These are phyloP conservation scores for Corylus americana DNA, from an alignment of 306 rosid species.

Conservation along the genomic window DNA sequence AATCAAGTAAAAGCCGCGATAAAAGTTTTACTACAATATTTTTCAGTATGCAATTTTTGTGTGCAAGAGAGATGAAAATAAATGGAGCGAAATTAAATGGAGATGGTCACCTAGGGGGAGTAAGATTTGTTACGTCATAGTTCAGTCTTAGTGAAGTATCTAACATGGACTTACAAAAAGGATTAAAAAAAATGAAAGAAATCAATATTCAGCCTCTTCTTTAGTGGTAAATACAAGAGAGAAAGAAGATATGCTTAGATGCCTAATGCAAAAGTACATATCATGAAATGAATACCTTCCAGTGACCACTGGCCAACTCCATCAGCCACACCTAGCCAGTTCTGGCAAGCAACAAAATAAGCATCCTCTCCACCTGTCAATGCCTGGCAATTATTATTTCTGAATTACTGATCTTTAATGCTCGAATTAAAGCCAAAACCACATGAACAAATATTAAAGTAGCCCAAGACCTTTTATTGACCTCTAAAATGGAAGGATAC, in stretches of 20 bases:
- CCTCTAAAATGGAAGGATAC: slow-evolving; percentile 5
- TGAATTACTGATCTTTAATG: slow-evolving; percentile 34
- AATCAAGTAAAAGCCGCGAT: too few relatives aligned
- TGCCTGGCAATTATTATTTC: slow-evolving; percentile 66
- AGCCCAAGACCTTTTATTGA: background rate
- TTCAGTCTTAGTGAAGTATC: background rate
- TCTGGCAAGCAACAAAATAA: slow-evolving; percentile 55
- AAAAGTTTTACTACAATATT: too few relatives aligned
- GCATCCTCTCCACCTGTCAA: slow-evolving; percentile 73
- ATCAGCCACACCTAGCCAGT: slow-evolving; percentile 82
- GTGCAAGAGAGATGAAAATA: background rate
- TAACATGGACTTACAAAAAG: background rate
- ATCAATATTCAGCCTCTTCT: slow-evolving; percentile 1
- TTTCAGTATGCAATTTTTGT: background rate
- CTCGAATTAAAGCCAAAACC: slow-evolving; percentile 21
- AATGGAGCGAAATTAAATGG: background rate
- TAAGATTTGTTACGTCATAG: background rate
- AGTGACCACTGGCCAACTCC: slow-evolving; percentile 78
- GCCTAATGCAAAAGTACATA: slow-evolving; percentile 26
- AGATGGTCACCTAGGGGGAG: background rate
- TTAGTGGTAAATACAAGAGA: slow-evolving; percentile 4
- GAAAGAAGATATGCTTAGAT: background rate
- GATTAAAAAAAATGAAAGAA: background rate
- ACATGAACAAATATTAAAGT: background rate
- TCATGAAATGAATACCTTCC: slow-evolving; percentile 51